phyloP scores from a whole-genome alignment of 352 stramenopile species.

The Phytophthora lateralis region DNA sequence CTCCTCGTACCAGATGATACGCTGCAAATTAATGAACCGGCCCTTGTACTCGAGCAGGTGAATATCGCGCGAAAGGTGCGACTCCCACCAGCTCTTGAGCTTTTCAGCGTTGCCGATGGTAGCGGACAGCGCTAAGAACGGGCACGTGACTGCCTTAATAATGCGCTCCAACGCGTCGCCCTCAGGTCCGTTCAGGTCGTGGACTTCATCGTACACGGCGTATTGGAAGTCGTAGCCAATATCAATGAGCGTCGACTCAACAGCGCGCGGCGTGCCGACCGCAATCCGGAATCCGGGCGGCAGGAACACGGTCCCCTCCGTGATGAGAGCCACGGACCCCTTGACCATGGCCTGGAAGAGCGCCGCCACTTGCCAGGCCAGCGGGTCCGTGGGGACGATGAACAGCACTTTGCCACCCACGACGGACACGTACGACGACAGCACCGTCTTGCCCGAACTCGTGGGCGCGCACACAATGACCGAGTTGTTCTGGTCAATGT shows the following conservation, averaged over 20 bases:
- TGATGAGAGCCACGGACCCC: conserved; percentile 96
- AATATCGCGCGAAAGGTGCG: conserved; percentile 86
- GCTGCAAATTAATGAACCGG: conserved; percentile 98
- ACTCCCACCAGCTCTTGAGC: conserved; percentile 95
- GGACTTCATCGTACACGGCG: conserved; percentile 98
- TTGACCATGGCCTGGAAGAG: conserved; percentile 98
- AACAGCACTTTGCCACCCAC: conserved; percentile 84
- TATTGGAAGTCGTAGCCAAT: conserved; percentile 97
- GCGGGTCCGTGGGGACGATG: conserved; percentile 96
- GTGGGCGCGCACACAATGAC: conserved; percentile 98
- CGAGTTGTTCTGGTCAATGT: conserved; percentile 95
- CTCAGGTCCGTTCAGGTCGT: conserved; percentile 97
- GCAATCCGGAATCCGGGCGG: conserved; percentile 90
- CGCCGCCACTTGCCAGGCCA: conserved; percentile 98
- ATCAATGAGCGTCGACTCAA: conserved; percentile 93
- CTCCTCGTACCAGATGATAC: conserved; percentile 93
- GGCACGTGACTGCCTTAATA: conserved; percentile 94
- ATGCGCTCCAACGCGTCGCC: conserved; percentile 97
- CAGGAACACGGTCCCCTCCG: conserved; percentile 88
- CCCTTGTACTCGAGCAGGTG: conserved; percentile 96
- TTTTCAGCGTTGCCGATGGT: conserved; percentile 97
- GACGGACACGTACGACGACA: conserved; percentile 86
- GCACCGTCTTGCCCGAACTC: conserved; percentile 96
- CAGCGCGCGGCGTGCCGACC: conserved; percentile 95
- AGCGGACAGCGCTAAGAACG: conserved; percentile 97